These are phyloP conservation scores for Tilletia walkeri DNA, from an alignment of 1,284 basidiomycete species.

Conservation along the genomic window DNA sequence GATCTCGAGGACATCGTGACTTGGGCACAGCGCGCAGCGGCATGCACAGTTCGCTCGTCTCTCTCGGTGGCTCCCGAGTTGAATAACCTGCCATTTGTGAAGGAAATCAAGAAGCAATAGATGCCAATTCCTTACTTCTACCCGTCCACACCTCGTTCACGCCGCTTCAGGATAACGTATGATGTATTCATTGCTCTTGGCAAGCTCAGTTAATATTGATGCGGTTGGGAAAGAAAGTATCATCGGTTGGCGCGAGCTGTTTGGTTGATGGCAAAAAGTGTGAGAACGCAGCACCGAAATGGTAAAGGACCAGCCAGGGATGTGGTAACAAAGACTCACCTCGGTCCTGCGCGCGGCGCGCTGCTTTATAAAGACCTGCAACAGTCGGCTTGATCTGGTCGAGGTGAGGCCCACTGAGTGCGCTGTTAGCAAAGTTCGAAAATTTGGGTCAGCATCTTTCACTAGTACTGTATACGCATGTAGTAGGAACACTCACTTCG, in stretches of 20 bases:
- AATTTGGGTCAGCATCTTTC: slow-evolving; percentile 8
- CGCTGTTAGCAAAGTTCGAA: neutral
- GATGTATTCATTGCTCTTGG: too few species aligned
- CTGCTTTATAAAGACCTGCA: slow-evolving; percentile 37
- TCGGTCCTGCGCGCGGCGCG: slow-evolving; percentile 23
- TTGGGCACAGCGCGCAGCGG: neutral
- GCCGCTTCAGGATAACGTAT: too few species aligned
- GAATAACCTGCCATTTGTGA: neutral
- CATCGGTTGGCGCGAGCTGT: too few species aligned
- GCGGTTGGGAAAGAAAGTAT: too few species aligned
- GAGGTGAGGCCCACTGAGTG: slow-evolving; percentile 19
- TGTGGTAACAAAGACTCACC: neutral
- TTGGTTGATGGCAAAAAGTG: too few species aligned
- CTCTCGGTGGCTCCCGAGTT: neutral
- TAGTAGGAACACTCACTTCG: slow-evolving; percentile 21
- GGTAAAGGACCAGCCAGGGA: too few species aligned
- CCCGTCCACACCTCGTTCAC: too few species aligned
- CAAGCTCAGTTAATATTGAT: too few species aligned
- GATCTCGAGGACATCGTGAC: neutral
- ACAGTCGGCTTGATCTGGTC: slow-evolving; percentile 40
- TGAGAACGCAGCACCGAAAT: too few species aligned
- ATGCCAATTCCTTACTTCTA: too few species aligned
- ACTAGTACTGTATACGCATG: neutral
- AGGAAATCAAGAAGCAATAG: neutral
- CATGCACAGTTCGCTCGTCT: neutral